phyloP scores from a whole-genome alignment of 495 filamentous ascomycete genomes.

The Thozetella sp. region DNA sequence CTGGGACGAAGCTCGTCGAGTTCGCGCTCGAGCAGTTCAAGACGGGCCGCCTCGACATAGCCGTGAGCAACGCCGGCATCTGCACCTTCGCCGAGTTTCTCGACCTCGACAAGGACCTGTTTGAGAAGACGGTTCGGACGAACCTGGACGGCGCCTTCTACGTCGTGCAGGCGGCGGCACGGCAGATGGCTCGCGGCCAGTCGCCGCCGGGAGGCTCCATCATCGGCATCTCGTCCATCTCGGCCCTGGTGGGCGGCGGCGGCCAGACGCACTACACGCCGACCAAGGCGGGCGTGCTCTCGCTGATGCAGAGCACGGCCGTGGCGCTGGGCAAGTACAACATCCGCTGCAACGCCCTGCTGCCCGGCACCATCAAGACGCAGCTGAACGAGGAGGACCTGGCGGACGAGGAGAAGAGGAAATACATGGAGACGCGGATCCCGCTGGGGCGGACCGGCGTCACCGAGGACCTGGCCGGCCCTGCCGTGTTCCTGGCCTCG shows the following conservation, averaged over 20 bases:
- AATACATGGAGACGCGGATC: slow-evolving; percentile 84
- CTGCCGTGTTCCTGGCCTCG: slow-evolving; percentile 84
- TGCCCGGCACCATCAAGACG: slow-evolving; percentile 85
- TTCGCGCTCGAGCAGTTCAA: slow-evolving; percentile 59
- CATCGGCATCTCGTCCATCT: slow-evolving; percentile 83
- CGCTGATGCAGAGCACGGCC: slow-evolving; percentile 83
- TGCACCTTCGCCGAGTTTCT: slow-evolving; percentile 85
- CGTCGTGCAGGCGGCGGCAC: slow-evolving; percentile 78
- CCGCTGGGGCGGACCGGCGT: slow-evolving; percentile 75
- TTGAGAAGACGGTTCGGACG: slow-evolving; percentile 65
- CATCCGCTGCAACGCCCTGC: slow-evolving; percentile 82
- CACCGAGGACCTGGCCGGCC: slow-evolving; percentile 73
- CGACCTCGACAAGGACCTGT: slow-evolving; percentile 64
- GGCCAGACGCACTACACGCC: slow-evolving; percentile 87
- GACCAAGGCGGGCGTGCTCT: slow-evolving; percentile 83
- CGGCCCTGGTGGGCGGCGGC: slow-evolving; percentile 80
- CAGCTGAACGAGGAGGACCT: slow-evolving; percentile 88
- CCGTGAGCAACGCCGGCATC: slow-evolving; percentile 86
- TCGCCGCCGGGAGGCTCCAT: slow-evolving; percentile 69
- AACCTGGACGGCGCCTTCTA: slow-evolving; percentile 91
- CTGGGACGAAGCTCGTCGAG: slow-evolving; percentile 57
- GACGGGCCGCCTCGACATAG: slow-evolving; percentile 65
- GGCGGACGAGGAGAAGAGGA: slow-evolving; percentile 65
- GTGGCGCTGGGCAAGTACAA: slow-evolving; percentile 75
- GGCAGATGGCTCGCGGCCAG: slow-evolving; percentile 71